phyloP scores from a whole-genome alignment of 257 asterid genomes.

The Penstemon barbatus region DNA sequence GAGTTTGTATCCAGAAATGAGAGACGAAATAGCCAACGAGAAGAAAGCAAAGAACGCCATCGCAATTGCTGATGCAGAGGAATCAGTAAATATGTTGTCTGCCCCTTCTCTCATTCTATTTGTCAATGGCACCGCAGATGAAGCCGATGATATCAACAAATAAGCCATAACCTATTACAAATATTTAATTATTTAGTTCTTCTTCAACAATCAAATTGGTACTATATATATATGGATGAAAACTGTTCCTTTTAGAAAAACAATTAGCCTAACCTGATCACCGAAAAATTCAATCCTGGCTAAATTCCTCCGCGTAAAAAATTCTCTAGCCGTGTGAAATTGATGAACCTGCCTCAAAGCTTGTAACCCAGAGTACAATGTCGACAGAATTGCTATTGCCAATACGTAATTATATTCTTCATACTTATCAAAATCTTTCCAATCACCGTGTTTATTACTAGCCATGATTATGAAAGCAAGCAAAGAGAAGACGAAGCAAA shows the following conservation, averaged over 20 bases:
- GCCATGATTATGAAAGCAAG: constrained; percentile 75
- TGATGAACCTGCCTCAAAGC: constrained; percentile 48
- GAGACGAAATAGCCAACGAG: constrained; percentile 63
- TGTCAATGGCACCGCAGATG: constrained; percentile 88
- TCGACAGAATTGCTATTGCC: constrained; percentile 65
- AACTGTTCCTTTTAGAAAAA: too few species aligned
- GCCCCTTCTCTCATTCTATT: constrained; percentile 69
- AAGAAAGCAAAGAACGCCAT: constrained; percentile 87
- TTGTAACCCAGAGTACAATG: constrained; percentile 61
- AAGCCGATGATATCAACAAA: constrained; percentile 80
- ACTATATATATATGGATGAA: too few species aligned
- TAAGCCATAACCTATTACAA: constrained; percentile 67
- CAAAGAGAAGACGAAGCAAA: constrained; percentile 57
- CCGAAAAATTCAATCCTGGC: constrained; percentile 59
- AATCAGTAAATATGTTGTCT: constrained; percentile 87
- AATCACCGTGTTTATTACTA: constrained; percentile 65
- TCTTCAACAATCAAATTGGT: not conserved
- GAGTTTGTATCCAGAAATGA: constrained; percentile 84
- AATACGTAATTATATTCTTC: constrained; percentile 73
- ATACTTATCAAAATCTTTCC: constrained; percentile 59
- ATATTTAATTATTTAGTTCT: too few species aligned
- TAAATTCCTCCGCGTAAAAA: constrained; percentile 33
- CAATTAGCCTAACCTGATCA: constrained; percentile 62
- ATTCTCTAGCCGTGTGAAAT: constrained; percentile 43
- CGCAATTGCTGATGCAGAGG: constrained; percentile 79